These are phyloP conservation scores for Aquilaria yunnanensis DNA, from an alignment of 345 rosid genomes.

Conservation along the genomic window DNA sequence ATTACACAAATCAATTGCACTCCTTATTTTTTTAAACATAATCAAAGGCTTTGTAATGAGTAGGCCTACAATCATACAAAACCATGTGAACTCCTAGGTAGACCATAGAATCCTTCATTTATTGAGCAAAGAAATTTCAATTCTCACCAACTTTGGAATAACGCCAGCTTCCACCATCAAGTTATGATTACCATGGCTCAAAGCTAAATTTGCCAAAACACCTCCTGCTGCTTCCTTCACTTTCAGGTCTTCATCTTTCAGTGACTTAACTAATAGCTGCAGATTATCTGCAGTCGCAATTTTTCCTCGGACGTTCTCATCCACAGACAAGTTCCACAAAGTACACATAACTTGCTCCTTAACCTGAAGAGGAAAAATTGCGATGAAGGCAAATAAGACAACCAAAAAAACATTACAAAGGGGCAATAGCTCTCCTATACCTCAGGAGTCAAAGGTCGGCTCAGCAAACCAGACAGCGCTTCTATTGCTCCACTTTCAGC, in stretches of 20 bases:
- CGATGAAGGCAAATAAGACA: slow-evolving; percentile 5
- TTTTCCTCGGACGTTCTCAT: slow-evolving; percentile 55
- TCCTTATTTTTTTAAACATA: too few species aligned
- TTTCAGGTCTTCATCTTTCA: slow-evolving; percentile 57
- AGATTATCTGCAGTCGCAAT: slow-evolving; percentile 52
- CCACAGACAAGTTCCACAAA: slow-evolving; percentile 83
- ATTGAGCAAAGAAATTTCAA: slow-evolving; percentile 1
- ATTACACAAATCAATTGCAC: too few species aligned
- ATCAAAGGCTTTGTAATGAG: too few species aligned
- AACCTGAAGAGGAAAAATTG: slow-evolving; percentile 39
- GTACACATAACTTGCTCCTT: slow-evolving; percentile 74
- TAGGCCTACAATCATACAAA: too few species aligned
- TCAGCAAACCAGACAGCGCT: slow-evolving; percentile 59
- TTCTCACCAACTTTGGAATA: slow-evolving; percentile 72
- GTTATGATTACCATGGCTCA: slow-evolving; percentile 49
- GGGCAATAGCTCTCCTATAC: slow-evolving; percentile 40
- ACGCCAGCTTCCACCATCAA: slow-evolving; percentile 74
- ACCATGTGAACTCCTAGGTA: too few species aligned
- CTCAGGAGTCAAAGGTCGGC: slow-evolving; percentile 60
- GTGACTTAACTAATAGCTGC: slow-evolving; percentile 48
- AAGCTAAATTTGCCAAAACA: slow-evolving; percentile 64
- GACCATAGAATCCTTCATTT: neutral
- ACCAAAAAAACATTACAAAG: slow-evolving; percentile 15
- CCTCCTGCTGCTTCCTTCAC: slow-evolving; percentile 91
- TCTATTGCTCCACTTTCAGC: slow-evolving; percentile 85